Percentiles rank a stretch among this genome's conserved stretches.
Conservation (phyloP, 2,329 filamentous ascomycete species). For the Chrysoporthe deuterocubensis region DNA sequence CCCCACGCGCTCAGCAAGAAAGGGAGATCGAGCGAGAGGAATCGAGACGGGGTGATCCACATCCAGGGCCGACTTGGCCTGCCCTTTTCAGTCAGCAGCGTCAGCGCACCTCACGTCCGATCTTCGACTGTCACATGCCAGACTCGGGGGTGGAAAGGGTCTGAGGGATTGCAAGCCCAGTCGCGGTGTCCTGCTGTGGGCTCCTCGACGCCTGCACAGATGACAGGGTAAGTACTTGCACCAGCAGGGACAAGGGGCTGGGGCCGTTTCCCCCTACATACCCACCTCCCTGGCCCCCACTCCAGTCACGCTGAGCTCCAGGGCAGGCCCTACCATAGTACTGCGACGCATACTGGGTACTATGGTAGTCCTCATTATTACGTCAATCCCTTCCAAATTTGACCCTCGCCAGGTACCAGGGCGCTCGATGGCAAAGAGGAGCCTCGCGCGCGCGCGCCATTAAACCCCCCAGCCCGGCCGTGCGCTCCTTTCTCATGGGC, state of each 20-base stretch:
- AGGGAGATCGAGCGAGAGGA: background rate
- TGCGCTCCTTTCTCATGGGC: background rate
- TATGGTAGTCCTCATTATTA: constrained; percentile 2
- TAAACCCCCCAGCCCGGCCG: background rate
- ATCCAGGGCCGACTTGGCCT: background rate
- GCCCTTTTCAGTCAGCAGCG: constrained; percentile 8
- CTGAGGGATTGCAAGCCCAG: background rate
- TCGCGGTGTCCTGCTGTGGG: background rate
- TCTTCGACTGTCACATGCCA: constrained; percentile 12
- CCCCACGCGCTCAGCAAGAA: background rate
- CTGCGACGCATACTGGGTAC: background rate
- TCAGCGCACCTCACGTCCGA: constrained; percentile 8
- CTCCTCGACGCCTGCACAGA: background rate
- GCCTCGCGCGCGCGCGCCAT: background rate
- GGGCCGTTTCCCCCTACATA: background rate
- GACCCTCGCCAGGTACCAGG: background rate
- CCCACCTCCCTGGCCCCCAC: background rate
- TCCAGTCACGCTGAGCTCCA: background rate
- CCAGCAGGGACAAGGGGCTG: constrained; percentile 5
- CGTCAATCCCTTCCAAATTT: constrained; percentile 20
- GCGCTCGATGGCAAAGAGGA: background rate
- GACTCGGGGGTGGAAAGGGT: background rate
- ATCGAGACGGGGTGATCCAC: background rate
- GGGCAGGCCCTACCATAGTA: background rate
- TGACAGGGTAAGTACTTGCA: background rate